Evolutionary conservation across 306 rosid species (phyloP).

Genomic region (Spatholobus suberectus): DNA sequence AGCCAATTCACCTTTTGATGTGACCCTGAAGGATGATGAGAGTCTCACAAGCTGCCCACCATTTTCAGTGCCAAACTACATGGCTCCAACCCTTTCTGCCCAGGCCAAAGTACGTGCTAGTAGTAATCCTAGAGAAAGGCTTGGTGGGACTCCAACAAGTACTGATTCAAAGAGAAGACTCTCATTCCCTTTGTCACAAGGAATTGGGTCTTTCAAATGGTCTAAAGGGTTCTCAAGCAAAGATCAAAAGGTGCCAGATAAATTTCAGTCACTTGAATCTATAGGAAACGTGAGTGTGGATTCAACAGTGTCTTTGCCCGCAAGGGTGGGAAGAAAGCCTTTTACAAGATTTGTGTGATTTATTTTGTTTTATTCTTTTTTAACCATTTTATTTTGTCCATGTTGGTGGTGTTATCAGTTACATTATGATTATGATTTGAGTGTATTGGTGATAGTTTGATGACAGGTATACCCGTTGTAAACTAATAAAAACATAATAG

Average conservation of each 20-base stretch:
- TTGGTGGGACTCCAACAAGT: constrained; percentile 68
- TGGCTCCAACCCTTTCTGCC: constrained; percentile 85
- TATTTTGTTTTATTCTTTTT: constrained; percentile 46
- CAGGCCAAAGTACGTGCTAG: constrained; percentile 72
- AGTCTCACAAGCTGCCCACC: constrained; percentile 97
- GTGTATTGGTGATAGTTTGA: constrained; percentile 69
- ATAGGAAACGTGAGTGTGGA: constrained; percentile 80
- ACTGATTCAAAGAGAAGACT: constrained; percentile 77
- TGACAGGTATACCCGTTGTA: constrained; percentile 64
- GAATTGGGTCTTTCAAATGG: constrained; percentile 88
- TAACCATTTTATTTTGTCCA: constrained; percentile 47
- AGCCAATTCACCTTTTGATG: constrained; percentile 63
- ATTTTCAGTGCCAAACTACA: constrained; percentile 88
- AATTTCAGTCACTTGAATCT: constrained; percentile 67
- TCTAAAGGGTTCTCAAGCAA: constrained; percentile 70
- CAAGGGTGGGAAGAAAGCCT: constrained; percentile 85
- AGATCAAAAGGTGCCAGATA: constrained; percentile 62
- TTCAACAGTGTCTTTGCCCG: constrained; percentile 86
- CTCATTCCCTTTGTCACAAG: constrained; percentile 81
- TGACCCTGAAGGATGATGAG: constrained; percentile 74
- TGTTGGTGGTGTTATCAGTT: constrained; percentile 53
- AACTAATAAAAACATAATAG: constrained; percentile 68
- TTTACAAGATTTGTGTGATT: constrained; percentile 99
- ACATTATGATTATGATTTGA: constrained; percentile 52
- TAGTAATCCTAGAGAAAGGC: constrained; percentile 83